Evolutionary conservation across 1,284 basidiomycete genomes (phyloP), one percentile per base, ranked within the genome.

Genomic region (Anthracocystis panici-leucophaei): DNA sequence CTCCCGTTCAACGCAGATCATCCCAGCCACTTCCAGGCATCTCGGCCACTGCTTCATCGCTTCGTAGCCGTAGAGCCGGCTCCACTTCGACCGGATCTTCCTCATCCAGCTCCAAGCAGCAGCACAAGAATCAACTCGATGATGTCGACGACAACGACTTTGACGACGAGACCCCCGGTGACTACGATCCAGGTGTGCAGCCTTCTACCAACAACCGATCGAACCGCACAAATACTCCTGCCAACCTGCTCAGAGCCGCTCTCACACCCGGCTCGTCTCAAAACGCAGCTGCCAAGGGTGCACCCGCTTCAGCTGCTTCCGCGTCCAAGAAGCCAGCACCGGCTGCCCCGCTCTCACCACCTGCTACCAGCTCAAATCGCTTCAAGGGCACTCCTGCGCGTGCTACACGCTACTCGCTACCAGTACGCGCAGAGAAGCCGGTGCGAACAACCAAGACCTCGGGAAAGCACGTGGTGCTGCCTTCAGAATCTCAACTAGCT

Each of bases 401-500:
- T 16, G 64, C 80, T 0, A 82, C 76, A 16, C 78, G 82, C 29
- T 85, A 85, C 64, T 84, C 82, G 42, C 70, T 85, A 16, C 83
- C 83, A 5, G 82, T 84, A 5, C 73, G 83, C 7, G 57, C 82
- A 9, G 83, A 85, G 51, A 85, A 84, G 75, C 91, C 64, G 87
- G 93, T 86, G 4, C 89, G 95, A 50, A 92, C 93, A 0, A 94
- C 93, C 16, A 97, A 97, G 87, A 94, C 92, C 1, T 92, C 91
- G 0, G 93, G 95, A 79, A 94, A 93, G 83, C 93, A 96, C 75
- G 94, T 97, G 7, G 88, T 95, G 21, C 89, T 97, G 12, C 95
- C 95, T 0, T 93, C 93, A 51, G 94, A 91, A 52, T 93, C 93
- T 3, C 95, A 97, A 86, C 93, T 94, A 1, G 92, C 91, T 64